These are phyloP conservation scores for Eurotiales sp. DNA, from an alignment of 2,329 filamentous ascomycete genomes.

Conservation along the genomic window DNA sequence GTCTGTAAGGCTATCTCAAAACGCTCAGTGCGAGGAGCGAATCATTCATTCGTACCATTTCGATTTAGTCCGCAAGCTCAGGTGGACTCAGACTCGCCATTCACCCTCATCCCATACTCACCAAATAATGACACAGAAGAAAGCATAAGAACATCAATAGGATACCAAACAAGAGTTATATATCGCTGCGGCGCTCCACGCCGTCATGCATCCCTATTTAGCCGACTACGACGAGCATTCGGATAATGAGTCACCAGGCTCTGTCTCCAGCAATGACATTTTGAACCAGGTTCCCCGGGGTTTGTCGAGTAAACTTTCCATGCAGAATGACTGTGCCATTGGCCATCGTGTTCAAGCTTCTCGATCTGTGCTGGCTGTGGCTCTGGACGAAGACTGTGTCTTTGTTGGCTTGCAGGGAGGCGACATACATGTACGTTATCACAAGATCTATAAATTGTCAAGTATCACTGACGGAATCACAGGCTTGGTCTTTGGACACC, in stretches of 20 bases:
- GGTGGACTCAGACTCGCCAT: no score
- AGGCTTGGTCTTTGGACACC: constrained; percentile 81
- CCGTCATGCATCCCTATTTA: constrained; percentile 28
- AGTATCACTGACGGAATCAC: no score
- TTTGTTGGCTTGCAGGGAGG: constrained; percentile 92
- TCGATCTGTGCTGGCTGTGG: constrained; percentile 64
- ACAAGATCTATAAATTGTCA: not conserved
- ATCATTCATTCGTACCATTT: no score
- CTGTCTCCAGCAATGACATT: constrained; percentile 29
- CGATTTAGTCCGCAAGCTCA: no score
- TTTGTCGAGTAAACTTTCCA: constrained; percentile 14
- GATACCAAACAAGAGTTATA: not conserved
- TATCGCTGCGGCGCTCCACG: constrained; percentile 1
- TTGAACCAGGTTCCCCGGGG: not conserved
- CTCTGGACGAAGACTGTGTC: constrained; percentile 73
- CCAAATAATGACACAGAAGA: not conserved
- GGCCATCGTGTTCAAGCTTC: constrained; percentile 41
- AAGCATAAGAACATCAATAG: not conserved
- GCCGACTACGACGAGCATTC: constrained; percentile 33
- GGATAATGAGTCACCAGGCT: constrained; percentile 33
- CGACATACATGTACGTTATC: constrained; percentile 67
- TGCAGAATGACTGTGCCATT: constrained; percentile 34
- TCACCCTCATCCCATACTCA: not conserved
- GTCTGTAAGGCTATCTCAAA: no score
- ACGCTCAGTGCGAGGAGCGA: no score